Evolutionary conservation across 1,284 basidiomycete species (phyloP), one percentile per base, ranked within the genome.

Genomic region (Papiliotrema fonsecae): DNA sequence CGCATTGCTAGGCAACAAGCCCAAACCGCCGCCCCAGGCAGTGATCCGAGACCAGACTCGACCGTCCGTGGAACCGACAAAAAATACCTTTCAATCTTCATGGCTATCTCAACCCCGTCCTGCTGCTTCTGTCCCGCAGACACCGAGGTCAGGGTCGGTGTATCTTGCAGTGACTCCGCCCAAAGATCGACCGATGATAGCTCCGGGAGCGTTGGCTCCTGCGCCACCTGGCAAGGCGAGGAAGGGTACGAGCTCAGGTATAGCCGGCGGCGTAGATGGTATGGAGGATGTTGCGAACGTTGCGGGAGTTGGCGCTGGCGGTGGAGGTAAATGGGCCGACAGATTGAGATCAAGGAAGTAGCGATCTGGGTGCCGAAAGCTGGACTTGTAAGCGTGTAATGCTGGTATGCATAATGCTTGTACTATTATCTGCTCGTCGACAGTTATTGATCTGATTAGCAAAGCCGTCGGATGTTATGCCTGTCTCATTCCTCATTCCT

Each of bases 161-260:
- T 58, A 57, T 45, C 35, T 64, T 3, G 37, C 55, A 4, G 47
- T 65, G 1, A 60, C 57, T 6, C 44, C 45, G 39, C 61, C 63
- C 7, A 49, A 50, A 34, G 58, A 62, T 25, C 46, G 61, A 40
- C 64, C 62, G 2, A 58, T 49, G 21, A 62, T 65, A 4, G 53
- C 58, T 3, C 45, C 32, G 41, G 58, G 58, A 6, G 53, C 44
- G 36, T 41, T 60, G 2, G 58, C 55, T 13, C 56, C 58, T 25
- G 56, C 58, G 9, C 55, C 55, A 13, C 55, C 52, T 9, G 47
- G 47, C 14, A 50, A 51, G 28, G 50, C 35, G 2, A 57, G 42
- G 26, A 43, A 35, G 34, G 32, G 41, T 2, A 26, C 18, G 14
- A 7, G 11, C 10, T 22, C 10, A 38, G 32, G 31, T 31, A 13